phyloP scores from a whole-genome alignment of 2,329 filamentous ascomycete genomes.

The Alternaria sp. region DNA sequence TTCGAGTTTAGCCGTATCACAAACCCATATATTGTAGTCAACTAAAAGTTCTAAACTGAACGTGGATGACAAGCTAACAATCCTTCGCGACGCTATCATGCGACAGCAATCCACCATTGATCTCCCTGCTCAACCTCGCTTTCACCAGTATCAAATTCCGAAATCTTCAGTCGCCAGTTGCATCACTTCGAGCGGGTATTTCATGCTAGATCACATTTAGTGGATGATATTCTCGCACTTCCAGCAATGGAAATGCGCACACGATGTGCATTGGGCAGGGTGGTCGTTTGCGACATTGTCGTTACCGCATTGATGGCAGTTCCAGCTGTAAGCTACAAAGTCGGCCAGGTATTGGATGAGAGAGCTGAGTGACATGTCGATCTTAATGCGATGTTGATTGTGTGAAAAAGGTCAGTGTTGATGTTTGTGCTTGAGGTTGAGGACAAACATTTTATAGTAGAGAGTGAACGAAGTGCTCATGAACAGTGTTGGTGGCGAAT shows the following conservation, averaged over 20 bases:
- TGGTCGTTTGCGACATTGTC: neutral
- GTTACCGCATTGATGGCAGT: conserved; percentile 2
- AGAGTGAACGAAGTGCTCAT: neutral
- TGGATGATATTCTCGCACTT: conserved; percentile 2
- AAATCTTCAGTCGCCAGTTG: neutral
- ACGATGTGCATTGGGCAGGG: neutral
- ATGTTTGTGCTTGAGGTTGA: neutral
- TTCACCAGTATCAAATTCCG: neutral
- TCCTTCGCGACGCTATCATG: neutral
- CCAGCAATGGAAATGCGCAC: conserved; percentile 5
- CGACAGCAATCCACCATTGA: neutral
- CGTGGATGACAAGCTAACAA: neutral
- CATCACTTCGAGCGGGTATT: neutral
- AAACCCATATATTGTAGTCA: no score
- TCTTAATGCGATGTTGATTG: neutral
- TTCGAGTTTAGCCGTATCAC: no score
- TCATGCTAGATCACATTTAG: neutral
- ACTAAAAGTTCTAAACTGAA: neutral
- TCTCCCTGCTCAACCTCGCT: neutral
- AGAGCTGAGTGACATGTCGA: neutral
- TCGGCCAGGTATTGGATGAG: neutral
- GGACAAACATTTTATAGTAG: neutral
- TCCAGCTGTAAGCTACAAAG: conserved; percentile 1
- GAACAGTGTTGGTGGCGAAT: neutral
- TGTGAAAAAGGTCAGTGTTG: neutral